Conservation (phyloP, 768 basidiomycete species). For the Pulveroboletus sp. region DNA sequence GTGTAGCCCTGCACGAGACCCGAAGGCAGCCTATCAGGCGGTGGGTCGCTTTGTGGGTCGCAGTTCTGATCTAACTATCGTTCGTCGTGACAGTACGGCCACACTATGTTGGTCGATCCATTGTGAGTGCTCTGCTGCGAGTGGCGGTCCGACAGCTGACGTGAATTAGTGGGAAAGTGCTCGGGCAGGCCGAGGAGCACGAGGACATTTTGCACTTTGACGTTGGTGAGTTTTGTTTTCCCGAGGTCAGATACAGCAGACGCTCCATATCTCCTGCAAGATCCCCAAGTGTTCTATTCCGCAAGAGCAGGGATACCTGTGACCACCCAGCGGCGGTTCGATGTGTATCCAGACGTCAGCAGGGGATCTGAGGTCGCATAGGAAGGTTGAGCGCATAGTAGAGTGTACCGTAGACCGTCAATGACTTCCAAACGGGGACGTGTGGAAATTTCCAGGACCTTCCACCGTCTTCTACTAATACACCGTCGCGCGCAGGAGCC, state of each 20-base stretch:
- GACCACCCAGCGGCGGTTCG: slow-evolving; percentile 86
- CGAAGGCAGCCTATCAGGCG: slow-evolving; percentile 82
- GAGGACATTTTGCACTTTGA: slow-evolving; percentile 77
- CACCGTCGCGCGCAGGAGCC: slow-evolving; percentile 25
- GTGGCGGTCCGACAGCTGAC: slow-evolving; percentile 4
- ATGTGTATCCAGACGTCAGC: slow-evolving; percentile 81
- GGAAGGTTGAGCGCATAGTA: not conserved
- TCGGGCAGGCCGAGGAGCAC: slow-evolving; percentile 68
- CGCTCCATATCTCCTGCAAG: slow-evolving; percentile 36
- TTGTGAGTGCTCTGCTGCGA: slow-evolving; percentile 47
- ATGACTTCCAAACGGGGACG: slow-evolving; percentile 23
- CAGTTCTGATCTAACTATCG: not conserved
- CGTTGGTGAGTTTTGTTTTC: slow-evolving; percentile 62
- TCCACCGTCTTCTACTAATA: slow-evolving; percentile 32
- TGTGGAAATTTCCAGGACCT: slow-evolving; percentile 29
- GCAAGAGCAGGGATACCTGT: slow-evolving; percentile 86
- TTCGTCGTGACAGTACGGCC: slow-evolving; percentile 64
- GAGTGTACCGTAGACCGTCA: not conserved
- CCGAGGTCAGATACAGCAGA: not conserved
- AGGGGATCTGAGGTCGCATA: slow-evolving; percentile 4
- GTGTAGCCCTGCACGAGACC: slow-evolving; percentile 91
- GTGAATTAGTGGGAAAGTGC: slow-evolving; percentile 58
- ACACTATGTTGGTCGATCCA: slow-evolving; percentile 88
- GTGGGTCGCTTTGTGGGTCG: slow-evolving; percentile 38
- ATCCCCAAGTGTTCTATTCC: slow-evolving; percentile 56